phyloP scores from a whole-genome alignment of 805 yeast species.

The Priceomyces medius region DNA sequence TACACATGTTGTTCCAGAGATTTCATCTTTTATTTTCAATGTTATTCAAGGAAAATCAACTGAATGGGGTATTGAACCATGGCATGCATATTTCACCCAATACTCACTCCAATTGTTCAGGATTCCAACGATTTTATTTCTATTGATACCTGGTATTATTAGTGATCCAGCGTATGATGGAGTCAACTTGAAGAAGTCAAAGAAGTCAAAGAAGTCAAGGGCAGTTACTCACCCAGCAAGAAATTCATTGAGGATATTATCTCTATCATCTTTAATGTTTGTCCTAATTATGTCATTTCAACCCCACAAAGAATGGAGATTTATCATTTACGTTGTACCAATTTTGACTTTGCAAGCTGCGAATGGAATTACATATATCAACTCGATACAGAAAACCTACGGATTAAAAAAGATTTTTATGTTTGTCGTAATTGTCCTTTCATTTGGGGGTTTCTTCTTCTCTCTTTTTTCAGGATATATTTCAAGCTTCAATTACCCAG shows the following conservation, averaged over 20 bases:
- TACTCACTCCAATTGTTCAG: slow-evolving; percentile 40
- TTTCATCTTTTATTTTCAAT: slow-evolving; percentile 70
- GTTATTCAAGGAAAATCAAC: slow-evolving; percentile 70
- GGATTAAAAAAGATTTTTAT: slow-evolving; percentile 26
- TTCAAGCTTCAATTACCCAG: slow-evolving; percentile 83
- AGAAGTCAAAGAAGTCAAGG: slow-evolving; percentile 22
- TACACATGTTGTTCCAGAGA: slow-evolving; percentile 63
- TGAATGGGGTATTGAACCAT: slow-evolving; percentile 86
- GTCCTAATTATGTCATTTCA: slow-evolving; percentile 70
- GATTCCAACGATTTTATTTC: slow-evolving; percentile 46
- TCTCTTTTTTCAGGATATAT: slow-evolving; percentile 56
- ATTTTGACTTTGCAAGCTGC: slow-evolving; percentile 64
- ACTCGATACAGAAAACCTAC: slow-evolving; percentile 16
- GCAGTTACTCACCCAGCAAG: slow-evolving; percentile 26
- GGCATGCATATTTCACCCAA: slow-evolving; percentile 59
- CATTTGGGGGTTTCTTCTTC: slow-evolving; percentile 23
- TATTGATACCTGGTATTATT: slow-evolving; percentile 37
- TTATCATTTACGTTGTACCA: slow-evolving; percentile 75
- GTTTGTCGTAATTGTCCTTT: slow-evolving; percentile 10
- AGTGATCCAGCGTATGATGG: slow-evolving; percentile 36
- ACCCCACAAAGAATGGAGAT: slow-evolving; percentile 95
- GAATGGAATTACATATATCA: slow-evolving; percentile 47
- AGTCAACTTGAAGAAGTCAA: slow-evolving; percentile 13
- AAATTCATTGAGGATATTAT: slow-evolving; percentile 44
- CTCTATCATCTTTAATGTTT: slow-evolving; percentile 52